phyloP scores from a whole-genome alignment of 2,329 filamentous ascomycete species.

The Leptographium procerum region DNA sequence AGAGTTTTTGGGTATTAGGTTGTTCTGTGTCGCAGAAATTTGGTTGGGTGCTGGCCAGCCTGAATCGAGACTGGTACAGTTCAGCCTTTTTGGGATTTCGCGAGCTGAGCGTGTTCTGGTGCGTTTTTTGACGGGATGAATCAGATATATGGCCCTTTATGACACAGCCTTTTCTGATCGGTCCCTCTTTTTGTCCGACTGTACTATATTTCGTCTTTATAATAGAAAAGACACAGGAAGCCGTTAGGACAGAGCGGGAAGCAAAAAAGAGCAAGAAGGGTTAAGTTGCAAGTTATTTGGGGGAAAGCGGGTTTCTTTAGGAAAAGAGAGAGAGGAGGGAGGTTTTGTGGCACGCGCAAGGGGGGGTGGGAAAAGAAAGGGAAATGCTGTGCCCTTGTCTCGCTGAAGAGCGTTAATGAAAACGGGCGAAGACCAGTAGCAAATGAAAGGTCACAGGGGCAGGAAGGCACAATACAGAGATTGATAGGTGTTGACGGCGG shows the following conservation, averaged over 20 bases:
- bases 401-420: conserved; percentile 12
- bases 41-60: conserved; percentile 35
- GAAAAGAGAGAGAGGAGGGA: conserved; percentile 9
- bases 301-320: conserved; percentile 13
- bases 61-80: conserved; percentile 35
- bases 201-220: background rate
- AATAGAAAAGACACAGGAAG: background rate
- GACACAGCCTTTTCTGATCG: background rate
- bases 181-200: background rate
- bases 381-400: conserved; percentile 7
- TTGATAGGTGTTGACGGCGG: conserved; percentile 2
- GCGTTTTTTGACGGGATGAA: conserved; percentile 3
- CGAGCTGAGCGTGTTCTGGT: background rate
- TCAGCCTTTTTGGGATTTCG: conserved; percentile 13
- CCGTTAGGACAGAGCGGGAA: background rate
- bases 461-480: conserved; percentile 8
- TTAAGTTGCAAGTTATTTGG: conserved; percentile 12
- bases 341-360: conserved; percentile 12
- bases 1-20: conserved; percentile 29
- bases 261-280: conserved; percentile 8
- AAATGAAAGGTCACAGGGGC: conserved; percentile 3
- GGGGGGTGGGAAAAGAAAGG: conserved; percentile 8
- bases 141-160: background rate
- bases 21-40: conserved; percentile 40
- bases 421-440: conserved; percentile 6